Evolutionary conservation across 2,329 filamentous ascomycete species (phyloP).

Genomic region (Zymoseptoria crescenta): DNA sequence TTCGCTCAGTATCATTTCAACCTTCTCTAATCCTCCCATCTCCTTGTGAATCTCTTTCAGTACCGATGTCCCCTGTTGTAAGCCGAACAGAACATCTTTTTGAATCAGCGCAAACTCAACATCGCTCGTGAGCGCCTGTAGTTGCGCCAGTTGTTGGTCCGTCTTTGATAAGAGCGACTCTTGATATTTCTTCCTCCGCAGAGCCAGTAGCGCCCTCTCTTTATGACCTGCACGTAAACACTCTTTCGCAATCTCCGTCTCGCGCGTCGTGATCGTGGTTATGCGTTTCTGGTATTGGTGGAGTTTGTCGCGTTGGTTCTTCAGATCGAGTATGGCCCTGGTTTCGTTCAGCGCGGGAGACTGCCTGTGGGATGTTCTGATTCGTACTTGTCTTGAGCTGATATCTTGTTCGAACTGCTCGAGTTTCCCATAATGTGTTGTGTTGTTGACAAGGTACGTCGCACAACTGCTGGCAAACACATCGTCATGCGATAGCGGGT

Average conservation of each 20-base stretch:
- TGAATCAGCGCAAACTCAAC: conserved; percentile 96
- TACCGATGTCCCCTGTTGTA: conserved; percentile 86
- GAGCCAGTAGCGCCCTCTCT: conserved; percentile 70
- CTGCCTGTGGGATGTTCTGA: conserved; percentile 1
- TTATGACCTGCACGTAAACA: conserved; percentile 77
- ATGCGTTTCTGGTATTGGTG: conserved; percentile 94
- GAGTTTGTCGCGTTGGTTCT: conserved; percentile 93
- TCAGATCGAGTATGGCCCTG: conserved; percentile 95
- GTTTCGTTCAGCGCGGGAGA: conserved; percentile 2
- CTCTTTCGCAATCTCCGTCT: conserved; percentile 77
- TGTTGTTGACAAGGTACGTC: neutral
- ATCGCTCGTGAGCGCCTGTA: conserved; percentile 78
- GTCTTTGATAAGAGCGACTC: conserved; percentile 82
- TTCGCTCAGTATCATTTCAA: conserved; percentile 93
- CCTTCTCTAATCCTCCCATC: conserved; percentile 89
- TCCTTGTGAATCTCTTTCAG: conserved; percentile 86
- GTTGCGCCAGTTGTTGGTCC: conserved; percentile 84
- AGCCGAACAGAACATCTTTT: conserved; percentile 87
- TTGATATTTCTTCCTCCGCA: conserved; percentile 95
- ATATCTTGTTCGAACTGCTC: conserved; percentile 55
- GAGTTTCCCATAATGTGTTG: conserved; percentile 53
- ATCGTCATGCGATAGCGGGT: neutral
- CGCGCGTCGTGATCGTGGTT: conserved; percentile 72
- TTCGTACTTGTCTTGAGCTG: conserved; percentile 73
- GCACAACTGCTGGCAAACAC: neutral